These are phyloP conservation scores for Botrytis sinoallii DNA, from an alignment of 2,329 filamentous ascomycete species.

Conservation along the genomic window DNA sequence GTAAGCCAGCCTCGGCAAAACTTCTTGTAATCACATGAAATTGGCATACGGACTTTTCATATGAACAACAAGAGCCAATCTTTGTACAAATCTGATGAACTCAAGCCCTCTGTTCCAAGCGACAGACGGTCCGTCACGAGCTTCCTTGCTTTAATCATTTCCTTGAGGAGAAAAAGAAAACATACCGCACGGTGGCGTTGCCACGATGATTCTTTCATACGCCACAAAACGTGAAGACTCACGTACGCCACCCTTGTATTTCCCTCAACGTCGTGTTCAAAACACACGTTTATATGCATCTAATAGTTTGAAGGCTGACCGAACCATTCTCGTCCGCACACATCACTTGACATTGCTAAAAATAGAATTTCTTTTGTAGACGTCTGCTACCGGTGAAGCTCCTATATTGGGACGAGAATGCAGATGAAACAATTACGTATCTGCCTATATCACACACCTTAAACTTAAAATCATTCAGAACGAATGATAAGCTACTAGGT, in stretches of 20 bases:
- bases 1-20: constrained; percentile 1
- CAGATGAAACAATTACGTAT: constrained; percentile 1
- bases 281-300: constrained; percentile 6
- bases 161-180: neutral
- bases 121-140: neutral
- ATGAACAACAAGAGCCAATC: neutral
- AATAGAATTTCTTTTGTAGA: neutral
- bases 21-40: neutral
- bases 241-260: neutral
- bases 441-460: neutral
- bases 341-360: neutral
- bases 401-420: neutral
- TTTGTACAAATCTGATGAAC: neutral
- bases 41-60: neutral
- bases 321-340: neutral
- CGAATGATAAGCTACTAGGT: neutral
- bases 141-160: neutral
- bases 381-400: neutral
- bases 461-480: neutral
- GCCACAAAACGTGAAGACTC: constrained; percentile 10
- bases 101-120: neutral
- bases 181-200: neutral
- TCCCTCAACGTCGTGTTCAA: neutral
- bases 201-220: neutral
- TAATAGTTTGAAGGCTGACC: neutral